Conservation (phyloP, 140 eudicot genomes). For the Oenanthe javanica region DNA sequence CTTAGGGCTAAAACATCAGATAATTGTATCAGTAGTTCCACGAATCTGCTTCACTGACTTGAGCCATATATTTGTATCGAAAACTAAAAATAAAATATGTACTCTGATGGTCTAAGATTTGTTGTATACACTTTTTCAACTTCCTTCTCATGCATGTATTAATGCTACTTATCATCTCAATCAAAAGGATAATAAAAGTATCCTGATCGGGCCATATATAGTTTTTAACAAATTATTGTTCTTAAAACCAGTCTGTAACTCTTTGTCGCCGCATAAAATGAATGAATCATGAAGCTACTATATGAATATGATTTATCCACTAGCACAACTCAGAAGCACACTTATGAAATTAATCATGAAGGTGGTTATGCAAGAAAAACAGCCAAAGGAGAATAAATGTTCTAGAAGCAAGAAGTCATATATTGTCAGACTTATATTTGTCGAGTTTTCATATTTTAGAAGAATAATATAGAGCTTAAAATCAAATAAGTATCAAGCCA, state of each 20-base stretch:
- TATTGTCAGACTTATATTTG: background rate
- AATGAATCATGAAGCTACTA: slow-evolving; percentile 2
- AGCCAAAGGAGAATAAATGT: background rate
- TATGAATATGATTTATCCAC: background rate
- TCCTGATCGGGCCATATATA: too few relatives aligned
- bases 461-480: background rate
- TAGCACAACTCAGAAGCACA: background rate
- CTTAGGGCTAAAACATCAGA: slow-evolving; percentile 36
- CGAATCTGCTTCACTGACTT: too few relatives aligned
- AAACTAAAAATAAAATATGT: background rate
- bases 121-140: background rate
- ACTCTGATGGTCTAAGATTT: background rate
- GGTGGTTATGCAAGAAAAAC: background rate
- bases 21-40: slow-evolving; percentile 12
- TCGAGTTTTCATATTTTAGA: background rate
- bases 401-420: background rate
- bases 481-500: background rate
- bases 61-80: background rate
- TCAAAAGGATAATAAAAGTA: background rate
- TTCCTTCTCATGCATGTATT: background rate
- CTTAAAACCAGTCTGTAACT: background rate
- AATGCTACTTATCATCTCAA: background rate
- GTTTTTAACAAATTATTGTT: background rate
- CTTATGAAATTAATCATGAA: background rate
- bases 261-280: background rate